Evolutionary conservation across 1,284 basidiomycete species (phyloP).

Genomic region (Pseudozyma sp.): DNA sequence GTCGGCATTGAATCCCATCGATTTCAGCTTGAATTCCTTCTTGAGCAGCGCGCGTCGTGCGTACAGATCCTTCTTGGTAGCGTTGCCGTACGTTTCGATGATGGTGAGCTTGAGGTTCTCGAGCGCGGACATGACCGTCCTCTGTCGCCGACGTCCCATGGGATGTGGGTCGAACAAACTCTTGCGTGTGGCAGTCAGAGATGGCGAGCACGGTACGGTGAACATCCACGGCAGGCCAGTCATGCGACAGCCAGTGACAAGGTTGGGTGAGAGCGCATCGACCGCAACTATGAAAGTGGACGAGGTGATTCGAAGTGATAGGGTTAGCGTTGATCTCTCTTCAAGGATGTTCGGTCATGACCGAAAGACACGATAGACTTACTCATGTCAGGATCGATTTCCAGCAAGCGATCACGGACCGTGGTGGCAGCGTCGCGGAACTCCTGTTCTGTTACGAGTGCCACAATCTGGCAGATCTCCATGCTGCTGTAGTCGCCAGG

Average conservation of each 20-base stretch:
- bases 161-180: conserved; percentile 44
- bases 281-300: conserved; percentile 30
- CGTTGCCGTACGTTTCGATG: conserved; percentile 28
- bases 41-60: conserved; percentile 27
- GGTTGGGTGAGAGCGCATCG: conserved; percentile 54
- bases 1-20: conserved; percentile 42
- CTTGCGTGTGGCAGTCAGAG: conserved; percentile 32
- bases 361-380: conserved; percentile 1
- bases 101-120: conserved; percentile 41
- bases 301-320: background rate
- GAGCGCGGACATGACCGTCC: conserved; percentile 19
- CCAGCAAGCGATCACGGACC: conserved; percentile 38
- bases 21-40: conserved; percentile 31
- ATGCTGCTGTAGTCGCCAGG: conserved; percentile 39
- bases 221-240: conserved; percentile 50
- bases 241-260: conserved; percentile 56
- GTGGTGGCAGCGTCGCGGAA: conserved; percentile 38
- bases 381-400: conserved; percentile 52
- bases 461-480: conserved; percentile 28
- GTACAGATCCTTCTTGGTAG: conserved; percentile 33
- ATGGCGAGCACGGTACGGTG: conserved; percentile 51
- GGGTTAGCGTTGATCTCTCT: background rate
- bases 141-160: conserved; percentile 40
- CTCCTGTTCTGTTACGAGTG: conserved; percentile 20
- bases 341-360: background rate